These are phyloP conservation scores for Nasturtium officinale DNA, from an alignment of 345 rosid genomes.

Conservation along the genomic window DNA sequence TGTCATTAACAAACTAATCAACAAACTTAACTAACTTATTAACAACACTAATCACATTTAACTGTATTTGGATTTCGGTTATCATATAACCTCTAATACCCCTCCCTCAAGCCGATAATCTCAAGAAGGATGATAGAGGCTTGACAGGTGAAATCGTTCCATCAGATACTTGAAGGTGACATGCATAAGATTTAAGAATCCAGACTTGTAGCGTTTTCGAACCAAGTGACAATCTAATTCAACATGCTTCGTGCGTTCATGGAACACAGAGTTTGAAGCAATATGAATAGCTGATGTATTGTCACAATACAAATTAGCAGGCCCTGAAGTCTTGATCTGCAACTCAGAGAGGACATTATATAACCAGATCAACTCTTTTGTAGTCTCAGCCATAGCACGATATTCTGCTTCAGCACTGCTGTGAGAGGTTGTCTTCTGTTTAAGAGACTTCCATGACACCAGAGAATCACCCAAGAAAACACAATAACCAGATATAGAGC, in stretches of 20 bases:
- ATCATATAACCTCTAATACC: not conserved
- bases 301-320: not conserved
- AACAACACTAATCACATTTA: too few relatives aligned
- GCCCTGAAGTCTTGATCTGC: rapidly evolving
- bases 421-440: not conserved
- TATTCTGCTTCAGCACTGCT: not conserved
- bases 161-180: not conserved
- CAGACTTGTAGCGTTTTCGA: rapidly evolving
- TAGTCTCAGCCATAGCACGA: not conserved
- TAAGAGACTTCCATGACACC: not conserved
- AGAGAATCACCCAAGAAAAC: not conserved
- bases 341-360: not conserved
- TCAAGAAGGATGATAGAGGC: not conserved
- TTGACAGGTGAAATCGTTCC: not conserved
- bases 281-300: not conserved
- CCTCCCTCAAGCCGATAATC: not conserved
- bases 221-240: not conserved
- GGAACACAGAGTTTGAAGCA: not conserved
- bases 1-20: too few relatives aligned
- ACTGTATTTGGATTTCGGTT: too few relatives aligned
- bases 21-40: too few relatives aligned
- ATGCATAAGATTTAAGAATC: not conserved
- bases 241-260: not conserved
- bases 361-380: not conserved
- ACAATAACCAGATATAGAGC: not conserved